Conservation (phyloP, 179 eudicot genomes). For the Silene coronaria region DNA sequence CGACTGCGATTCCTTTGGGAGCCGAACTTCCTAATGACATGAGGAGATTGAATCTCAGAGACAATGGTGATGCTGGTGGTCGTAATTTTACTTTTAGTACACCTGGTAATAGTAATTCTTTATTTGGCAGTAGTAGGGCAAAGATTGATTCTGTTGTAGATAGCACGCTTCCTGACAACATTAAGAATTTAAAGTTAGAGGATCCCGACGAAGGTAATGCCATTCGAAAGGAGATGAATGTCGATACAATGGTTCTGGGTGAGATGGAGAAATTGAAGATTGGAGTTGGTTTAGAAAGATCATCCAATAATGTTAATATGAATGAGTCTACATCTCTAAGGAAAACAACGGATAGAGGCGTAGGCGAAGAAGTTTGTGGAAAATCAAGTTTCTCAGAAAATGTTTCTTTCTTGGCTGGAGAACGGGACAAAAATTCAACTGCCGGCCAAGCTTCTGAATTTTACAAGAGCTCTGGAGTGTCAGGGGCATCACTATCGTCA, state of each 20-base stretch:
- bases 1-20: constrained; percentile 14
- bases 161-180: constrained; percentile 35
- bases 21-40: constrained; percentile 36
- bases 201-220: constrained; percentile 21
- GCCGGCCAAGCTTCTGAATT: constrained; percentile 7
- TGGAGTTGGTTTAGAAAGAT: constrained; percentile 22
- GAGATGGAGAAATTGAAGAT: constrained; percentile 39
- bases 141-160: constrained; percentile 30
- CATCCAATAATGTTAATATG: constrained; percentile 8
- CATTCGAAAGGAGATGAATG: constrained; percentile 19
- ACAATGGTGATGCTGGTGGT: constrained; percentile 23
- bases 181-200: constrained; percentile 41
- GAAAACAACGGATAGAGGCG: constrained; percentile 6
- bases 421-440: constrained; percentile 13
- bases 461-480: constrained; percentile 14
- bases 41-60: constrained; percentile 33
- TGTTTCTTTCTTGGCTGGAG: constrained; percentile 9
- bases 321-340: constrained; percentile 13
- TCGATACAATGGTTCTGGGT: constrained; percentile 33
- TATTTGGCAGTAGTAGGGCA: constrained; percentile 27
- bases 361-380: constrained; percentile 3
- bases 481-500: constrained; percentile 7
- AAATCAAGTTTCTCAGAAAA: constrained; percentile 1
- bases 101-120: constrained; percentile 25
- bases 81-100: constrained; percentile 17